Percentiles rank a stretch among this genome's conserved stretches.
These are phyloP conservation scores for Eimeria sp. DNA, from an alignment of 169 alveolate genomes.

Conservation along the genomic window DNA sequence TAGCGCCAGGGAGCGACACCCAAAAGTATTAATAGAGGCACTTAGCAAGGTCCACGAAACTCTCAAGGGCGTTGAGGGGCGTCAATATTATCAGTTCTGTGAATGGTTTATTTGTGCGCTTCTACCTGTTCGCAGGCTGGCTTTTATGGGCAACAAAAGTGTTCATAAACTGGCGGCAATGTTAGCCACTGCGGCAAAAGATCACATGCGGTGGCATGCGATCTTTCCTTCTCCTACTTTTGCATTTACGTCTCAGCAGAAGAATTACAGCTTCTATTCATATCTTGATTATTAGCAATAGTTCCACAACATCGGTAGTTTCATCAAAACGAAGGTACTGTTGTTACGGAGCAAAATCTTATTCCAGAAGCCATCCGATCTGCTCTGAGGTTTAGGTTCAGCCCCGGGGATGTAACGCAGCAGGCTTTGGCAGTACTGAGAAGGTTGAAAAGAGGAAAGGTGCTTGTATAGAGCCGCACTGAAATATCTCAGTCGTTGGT, in stretches of 20 bases:
- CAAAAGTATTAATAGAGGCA: too few species aligned
- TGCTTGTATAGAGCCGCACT: neutral
- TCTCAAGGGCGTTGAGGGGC: too few species aligned
- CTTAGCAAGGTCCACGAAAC: too few species aligned
- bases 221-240: too few species aligned
- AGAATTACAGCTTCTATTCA: neutral
- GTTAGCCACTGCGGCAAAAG: too few species aligned
- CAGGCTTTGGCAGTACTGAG: neutral
- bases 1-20: too few species aligned
- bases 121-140: too few species aligned
- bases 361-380: neutral
- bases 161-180: too few species aligned
- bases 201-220: too few species aligned
- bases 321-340: neutral
- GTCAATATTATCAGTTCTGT: too few species aligned
- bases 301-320: neutral
- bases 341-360: neutral
- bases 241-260: neutral
- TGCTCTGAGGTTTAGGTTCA: neutral
- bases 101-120: too few species aligned
- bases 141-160: too few species aligned
- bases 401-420: neutral
- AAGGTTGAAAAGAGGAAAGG: neutral
- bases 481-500: neutral
- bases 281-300: neutral